These are phyloP conservation scores for Evernia prunastri DNA, from an alignment of 495 filamentous ascomycete species.

Conservation along the genomic window DNA sequence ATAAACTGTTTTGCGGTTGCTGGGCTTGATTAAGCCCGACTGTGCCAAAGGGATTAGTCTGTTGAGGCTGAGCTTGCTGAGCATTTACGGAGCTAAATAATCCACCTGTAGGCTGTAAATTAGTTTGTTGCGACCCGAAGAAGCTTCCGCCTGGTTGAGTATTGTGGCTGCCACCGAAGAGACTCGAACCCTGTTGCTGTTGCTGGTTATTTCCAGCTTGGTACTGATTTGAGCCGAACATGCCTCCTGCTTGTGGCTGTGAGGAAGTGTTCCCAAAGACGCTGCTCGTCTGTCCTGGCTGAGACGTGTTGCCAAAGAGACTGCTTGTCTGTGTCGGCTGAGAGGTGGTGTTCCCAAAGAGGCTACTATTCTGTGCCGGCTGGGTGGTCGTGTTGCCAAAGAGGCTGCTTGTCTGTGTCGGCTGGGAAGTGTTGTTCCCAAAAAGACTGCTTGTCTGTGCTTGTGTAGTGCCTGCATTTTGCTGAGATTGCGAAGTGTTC, in stretches of 20 bases:
- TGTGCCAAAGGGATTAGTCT: constrained; percentile 36
- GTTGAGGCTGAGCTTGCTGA: constrained; percentile 29
- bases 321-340: constrained; percentile 17
- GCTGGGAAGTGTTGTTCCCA: constrained; percentile 30
- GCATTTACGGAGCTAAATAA: constrained; percentile 19
- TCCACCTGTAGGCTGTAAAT: constrained; percentile 17
- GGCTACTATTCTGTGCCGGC: not conserved
- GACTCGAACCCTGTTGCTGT: constrained; percentile 27
- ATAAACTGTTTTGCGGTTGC: constrained; percentile 34
- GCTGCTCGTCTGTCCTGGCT: constrained; percentile 27
- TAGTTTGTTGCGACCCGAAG: constrained; percentile 30
- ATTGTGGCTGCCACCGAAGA: constrained; percentile 33
- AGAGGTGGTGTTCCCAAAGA: not conserved
- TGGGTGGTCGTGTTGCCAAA: constrained; percentile 25
- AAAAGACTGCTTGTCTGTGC: constrained; percentile 30
- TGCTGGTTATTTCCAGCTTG: constrained; percentile 28
- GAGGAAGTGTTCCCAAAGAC: constrained; percentile 33
- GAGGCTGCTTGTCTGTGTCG: constrained; percentile 30
- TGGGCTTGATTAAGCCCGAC: constrained; percentile 20
- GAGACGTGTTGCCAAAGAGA: constrained; percentile 38
- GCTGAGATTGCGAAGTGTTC: constrained; percentile 14
- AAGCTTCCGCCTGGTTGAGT: constrained; percentile 28
- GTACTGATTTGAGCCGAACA: constrained; percentile 31
- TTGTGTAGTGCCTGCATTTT: constrained; percentile 23
- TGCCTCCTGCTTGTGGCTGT: constrained; percentile 31